Evolutionary conservation across 1,284 basidiomycete species (phyloP).

Genomic region (Ceratobasidium papillatum): DNA sequence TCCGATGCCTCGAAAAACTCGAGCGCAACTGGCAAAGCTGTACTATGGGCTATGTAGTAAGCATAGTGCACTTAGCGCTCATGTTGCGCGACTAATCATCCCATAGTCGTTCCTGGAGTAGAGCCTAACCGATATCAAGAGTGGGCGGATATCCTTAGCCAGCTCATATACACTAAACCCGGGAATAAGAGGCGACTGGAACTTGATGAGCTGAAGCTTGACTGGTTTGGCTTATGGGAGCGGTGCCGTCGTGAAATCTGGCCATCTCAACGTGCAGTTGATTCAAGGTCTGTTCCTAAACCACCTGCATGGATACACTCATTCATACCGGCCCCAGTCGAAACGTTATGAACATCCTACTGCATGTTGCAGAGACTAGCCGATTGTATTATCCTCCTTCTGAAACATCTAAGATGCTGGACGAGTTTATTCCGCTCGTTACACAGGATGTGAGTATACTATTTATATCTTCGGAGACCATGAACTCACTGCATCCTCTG

Average conservation of each 20-base stretch:
- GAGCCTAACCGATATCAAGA: constrained; percentile 74
- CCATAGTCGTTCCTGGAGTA: constrained; percentile 70
- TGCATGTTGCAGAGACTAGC: constrained; percentile 73
- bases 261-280: constrained; percentile 63
- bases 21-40: constrained; percentile 79
- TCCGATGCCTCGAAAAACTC: constrained; percentile 74
- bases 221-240: constrained; percentile 80
- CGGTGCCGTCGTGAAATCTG: constrained; percentile 73
- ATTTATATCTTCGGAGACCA: too few species aligned
- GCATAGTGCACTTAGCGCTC: constrained; percentile 33
- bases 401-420: constrained; percentile 77
- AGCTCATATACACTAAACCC: constrained; percentile 71
- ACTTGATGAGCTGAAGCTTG: constrained; percentile 71
- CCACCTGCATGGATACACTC: constrained; percentile 29
- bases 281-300: constrained; percentile 25
- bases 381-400: constrained; percentile 72
- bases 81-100: background rate
- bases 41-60: constrained; percentile 77
- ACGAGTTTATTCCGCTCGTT: constrained; percentile 71
- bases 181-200: constrained; percentile 71
- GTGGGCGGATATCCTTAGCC: constrained; percentile 77
- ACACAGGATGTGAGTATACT: constrained; percentile 64
- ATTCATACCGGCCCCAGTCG: background rate
- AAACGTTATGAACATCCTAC: constrained; percentile 58
- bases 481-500: constrained; percentile 19